Conservation (phyloP, 495 filamentous ascomycete species). For the Massariosphaeria phaeospora region DNA sequence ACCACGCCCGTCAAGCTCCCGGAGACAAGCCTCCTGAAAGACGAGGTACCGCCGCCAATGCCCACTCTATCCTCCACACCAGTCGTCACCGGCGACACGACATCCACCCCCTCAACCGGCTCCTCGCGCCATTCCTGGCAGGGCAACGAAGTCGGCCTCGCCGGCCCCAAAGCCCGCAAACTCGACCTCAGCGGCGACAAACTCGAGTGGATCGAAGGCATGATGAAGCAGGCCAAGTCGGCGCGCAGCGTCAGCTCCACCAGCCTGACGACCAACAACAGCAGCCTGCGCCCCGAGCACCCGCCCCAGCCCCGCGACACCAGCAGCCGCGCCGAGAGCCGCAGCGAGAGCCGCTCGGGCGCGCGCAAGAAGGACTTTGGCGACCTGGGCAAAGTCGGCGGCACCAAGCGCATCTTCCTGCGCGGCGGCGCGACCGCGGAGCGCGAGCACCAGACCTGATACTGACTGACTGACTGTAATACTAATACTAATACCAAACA, state of each 20-base stretch:
- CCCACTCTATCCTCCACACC: constrained; percentile 40
- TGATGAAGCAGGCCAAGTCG: constrained; percentile 52
- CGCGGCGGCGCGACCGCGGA: constrained; percentile 5
- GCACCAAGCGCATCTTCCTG: constrained; percentile 38
- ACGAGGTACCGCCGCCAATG: background rate
- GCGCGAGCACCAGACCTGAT: no score
- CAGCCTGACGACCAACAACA: no score
- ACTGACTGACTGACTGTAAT: no score
- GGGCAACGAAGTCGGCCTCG: constrained; percentile 59
- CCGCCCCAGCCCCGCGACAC: background rate
- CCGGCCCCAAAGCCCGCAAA: constrained; percentile 56
- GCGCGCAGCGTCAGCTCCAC: constrained; percentile 17
- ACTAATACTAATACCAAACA: no score
- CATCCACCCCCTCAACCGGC: constrained; percentile 42
- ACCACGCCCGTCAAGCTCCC: constrained; percentile 16
- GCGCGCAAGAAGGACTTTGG: constrained; percentile 28
- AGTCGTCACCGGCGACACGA: constrained; percentile 30
- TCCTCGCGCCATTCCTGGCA: constrained; percentile 49
- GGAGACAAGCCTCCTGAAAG: background rate
- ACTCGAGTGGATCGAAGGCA: constrained; percentile 65
- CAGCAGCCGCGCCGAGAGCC: constrained; percentile 11
- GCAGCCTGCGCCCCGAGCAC: background rate
- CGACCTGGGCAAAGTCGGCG: constrained; percentile 37
- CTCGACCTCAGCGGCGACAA: constrained; percentile 59
- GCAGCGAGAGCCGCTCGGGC: constrained; percentile 9